These are phyloP conservation scores for Trametes meyenii DNA, from an alignment of 768 basidiomycete genomes.

Conservation along the genomic window DNA sequence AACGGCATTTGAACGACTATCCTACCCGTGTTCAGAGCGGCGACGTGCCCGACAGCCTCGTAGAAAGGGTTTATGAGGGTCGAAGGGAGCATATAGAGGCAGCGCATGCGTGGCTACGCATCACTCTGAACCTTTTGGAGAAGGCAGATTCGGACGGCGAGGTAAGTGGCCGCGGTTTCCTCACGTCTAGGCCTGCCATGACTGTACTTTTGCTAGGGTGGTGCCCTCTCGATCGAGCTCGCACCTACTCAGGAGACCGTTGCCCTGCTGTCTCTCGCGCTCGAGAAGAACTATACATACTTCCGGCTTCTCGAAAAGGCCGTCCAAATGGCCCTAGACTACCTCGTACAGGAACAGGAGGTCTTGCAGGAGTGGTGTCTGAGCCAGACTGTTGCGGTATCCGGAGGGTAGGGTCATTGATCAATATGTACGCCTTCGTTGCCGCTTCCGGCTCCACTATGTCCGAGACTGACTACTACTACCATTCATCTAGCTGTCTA, in stretches of 20 bases:
- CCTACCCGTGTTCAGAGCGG: not conserved
- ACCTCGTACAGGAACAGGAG: not conserved
- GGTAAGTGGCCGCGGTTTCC: no score
- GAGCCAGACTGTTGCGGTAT: not conserved
- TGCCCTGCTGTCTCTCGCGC: not conserved
- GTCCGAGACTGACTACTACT: no score
- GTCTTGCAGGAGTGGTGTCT: not conserved
- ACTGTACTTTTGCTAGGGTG: no score
- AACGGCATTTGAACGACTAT: not conserved
- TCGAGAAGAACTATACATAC: not conserved
- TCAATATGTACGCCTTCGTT: no score
- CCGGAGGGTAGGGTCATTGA: conserved; percentile 2
- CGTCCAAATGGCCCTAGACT: not conserved
- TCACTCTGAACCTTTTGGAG: not conserved
- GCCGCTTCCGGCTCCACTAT: no score
- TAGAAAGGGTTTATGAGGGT: not conserved
- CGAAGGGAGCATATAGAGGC: not conserved
- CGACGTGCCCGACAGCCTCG: not conserved
- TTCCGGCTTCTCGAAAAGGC: not conserved
- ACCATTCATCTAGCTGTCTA: not conserved
- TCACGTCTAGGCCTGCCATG: no score
- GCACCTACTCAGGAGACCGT: not conserved
- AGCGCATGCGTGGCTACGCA: not conserved
- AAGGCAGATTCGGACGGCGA: not conserved
- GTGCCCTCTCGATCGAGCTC: not conserved